Evolutionary conservation across 1,284 basidiomycete species (phyloP), one percentile per base, ranked within the genome.

Genomic region (Vanrija pseudolonga): DNA sequence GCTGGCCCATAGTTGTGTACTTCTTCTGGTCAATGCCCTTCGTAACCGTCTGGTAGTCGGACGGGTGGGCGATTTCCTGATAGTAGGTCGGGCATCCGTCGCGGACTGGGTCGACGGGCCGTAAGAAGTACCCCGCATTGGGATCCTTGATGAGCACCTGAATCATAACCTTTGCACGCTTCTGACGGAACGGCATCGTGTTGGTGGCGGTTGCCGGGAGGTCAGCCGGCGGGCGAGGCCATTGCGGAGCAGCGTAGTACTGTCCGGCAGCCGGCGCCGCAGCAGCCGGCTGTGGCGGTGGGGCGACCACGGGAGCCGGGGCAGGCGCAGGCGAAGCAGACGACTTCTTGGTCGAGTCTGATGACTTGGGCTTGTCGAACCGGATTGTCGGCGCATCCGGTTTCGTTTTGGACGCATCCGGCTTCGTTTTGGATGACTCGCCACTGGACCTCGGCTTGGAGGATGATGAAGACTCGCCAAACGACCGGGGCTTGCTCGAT

Each of bases 41-140:
- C 36, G 76, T 74, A 69, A 98, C 90, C 11, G 94, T 96, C 11
- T 84, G 85, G 52, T 98, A 85, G 76, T 98, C 94, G 92, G 98
- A 98, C 6, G 96, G 96, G 60, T 88, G 77, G 61, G 84, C 80
- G 71, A 99, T 97, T 77, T 98, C 96, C 11, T 96, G 85, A 55
- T 89, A 85, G 73, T 98, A 98, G 87, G 90, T 91, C 40, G 89
- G 92, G 73, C 87, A 94, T 24, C 86, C 90, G 76, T 88, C 89
- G 47, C 77, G 71, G 6, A 87, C 75, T 0, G 94, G 88, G 73
- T 98, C 89, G 15, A 98, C 95, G 2, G 95, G 92, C 18, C 82
- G 80, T 40, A 83, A 70, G 78, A 98, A 98, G 24, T 95, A 88
- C 26, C 77, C 73, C 14, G 86, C 84, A 65, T 90, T 86, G 1